A percentile compares a stretch with the other conserved stretches of the same genome.
phyloP scores from a whole-genome alignment of 1,139 yeast species.

The Blastobotrys indianensis region DNA sequence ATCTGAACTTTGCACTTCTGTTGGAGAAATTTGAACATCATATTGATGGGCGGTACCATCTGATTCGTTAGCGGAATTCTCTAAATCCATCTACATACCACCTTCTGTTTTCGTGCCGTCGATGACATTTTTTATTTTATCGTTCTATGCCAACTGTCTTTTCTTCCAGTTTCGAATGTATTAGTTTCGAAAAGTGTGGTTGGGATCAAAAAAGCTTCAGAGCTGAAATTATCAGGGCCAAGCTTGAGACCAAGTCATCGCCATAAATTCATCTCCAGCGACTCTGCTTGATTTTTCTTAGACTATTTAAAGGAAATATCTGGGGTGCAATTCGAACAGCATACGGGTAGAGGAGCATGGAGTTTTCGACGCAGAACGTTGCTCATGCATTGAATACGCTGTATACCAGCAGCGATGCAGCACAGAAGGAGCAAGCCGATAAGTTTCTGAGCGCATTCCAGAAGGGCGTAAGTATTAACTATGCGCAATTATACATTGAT shows the following conservation, averaged over 20 bases:
- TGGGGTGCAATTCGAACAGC: no score
- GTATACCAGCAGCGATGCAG: constrained; percentile 49
- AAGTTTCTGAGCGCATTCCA: constrained; percentile 73
- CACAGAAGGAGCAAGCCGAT: constrained; percentile 55
- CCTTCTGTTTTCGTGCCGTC: constrained; percentile 34
- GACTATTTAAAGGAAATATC: no score
- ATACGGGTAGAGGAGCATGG: no score
- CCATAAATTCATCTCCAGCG: no score
- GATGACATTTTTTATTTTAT: constrained; percentile 18
- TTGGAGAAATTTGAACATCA: constrained; percentile 80
- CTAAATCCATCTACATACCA: constrained; percentile 26
- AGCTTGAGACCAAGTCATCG: no score
- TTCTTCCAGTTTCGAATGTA: background rate
- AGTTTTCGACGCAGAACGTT: background rate
- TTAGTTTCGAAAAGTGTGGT: no score
- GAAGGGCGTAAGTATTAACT: constrained; percentile 43
- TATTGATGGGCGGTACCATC: constrained; percentile 86
- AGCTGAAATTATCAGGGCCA: no score
- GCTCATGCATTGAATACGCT: constrained; percentile 43
- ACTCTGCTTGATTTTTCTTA: no score
- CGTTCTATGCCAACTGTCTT: background rate
- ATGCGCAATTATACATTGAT: no score
- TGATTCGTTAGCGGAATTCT: constrained; percentile 7
- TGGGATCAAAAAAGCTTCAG: no score
- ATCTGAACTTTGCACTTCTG: constrained; percentile 72